phyloP scores from a whole-genome alignment of 139 green algal genomes.

The Dunaliella primolecta region DNA sequence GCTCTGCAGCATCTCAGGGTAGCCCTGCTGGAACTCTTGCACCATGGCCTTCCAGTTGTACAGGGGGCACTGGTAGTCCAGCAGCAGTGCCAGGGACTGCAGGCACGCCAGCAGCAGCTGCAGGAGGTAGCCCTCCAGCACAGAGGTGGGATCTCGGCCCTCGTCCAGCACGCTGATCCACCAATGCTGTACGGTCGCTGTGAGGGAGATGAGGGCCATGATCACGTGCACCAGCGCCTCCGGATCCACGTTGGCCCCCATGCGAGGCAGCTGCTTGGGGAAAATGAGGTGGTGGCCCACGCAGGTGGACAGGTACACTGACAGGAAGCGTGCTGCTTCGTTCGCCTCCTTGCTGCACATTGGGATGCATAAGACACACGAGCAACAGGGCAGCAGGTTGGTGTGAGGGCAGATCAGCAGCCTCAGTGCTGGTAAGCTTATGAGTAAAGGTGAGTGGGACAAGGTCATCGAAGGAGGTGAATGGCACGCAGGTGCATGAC shows the following conservation, averaged over 20 bases:
- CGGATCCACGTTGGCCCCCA: background rate
- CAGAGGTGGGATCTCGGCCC: background rate
- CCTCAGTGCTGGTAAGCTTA: no score
- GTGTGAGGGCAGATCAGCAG: no score
- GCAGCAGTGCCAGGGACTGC: background rate
- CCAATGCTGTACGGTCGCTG: background rate
- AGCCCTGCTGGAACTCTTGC: background rate
- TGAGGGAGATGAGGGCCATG: background rate
- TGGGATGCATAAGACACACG: no score
- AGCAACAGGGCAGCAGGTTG: no score
- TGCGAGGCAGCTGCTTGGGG: background rate
- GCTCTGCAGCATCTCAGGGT: background rate
- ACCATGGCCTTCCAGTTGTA: background rate
- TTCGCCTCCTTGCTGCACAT: background rate
- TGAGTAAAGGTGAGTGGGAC: no score
- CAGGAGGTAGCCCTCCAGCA: background rate
- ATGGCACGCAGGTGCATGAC: no score
- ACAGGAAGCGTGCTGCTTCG: background rate
- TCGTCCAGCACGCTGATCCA: background rate
- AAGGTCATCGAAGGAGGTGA: no score
- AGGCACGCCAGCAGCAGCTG: background rate
- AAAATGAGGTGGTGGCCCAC: background rate
- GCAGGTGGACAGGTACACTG: background rate
- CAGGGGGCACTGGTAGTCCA: background rate
- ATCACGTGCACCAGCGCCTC: background rate